phyloP scores from a whole-genome alignment of 2,329 filamentous ascomycete species.

The Clonostachys chloroleuca region DNA sequence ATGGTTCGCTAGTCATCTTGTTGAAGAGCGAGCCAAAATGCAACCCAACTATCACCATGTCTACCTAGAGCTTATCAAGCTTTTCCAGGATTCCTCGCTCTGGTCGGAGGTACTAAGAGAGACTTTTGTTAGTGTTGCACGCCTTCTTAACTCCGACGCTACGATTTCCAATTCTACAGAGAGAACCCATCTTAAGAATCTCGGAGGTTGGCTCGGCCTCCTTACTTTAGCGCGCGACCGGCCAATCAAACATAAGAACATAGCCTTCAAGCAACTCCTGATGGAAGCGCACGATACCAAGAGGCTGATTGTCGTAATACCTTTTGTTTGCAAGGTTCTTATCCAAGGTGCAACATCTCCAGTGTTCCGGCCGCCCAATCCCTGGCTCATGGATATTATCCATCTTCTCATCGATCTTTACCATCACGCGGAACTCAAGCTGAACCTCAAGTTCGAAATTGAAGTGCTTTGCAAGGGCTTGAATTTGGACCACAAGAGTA shows the following conservation, averaged over 20 bases:
- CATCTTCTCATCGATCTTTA: slow-evolving; percentile 90
- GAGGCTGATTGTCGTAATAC: slow-evolving; percentile 85
- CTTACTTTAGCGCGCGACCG: slow-evolving; percentile 90
- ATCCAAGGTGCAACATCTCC: slow-evolving; percentile 79
- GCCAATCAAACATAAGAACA: slow-evolving; percentile 93
- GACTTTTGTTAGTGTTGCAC: slow-evolving; percentile 81
- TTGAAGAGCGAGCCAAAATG: slow-evolving; percentile 94
- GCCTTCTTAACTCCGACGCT: slow-evolving; percentile 84
- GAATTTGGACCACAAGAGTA: slow-evolving; percentile 84
- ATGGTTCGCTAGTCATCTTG: slow-evolving; percentile 94
- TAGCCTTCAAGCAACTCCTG: slow-evolving; percentile 93
- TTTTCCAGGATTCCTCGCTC: slow-evolving; percentile 73
- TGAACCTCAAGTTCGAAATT: slow-evolving; percentile 98
- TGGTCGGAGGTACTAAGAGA: slow-evolving; percentile 91
- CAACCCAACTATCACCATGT: slow-evolving; percentile 95
- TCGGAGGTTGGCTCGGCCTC: slow-evolving; percentile 90
- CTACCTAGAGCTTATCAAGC: slow-evolving; percentile 83
- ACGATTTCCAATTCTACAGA: slow-evolving; percentile 83
- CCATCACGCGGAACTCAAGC: slow-evolving; percentile 85
- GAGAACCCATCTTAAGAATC: slow-evolving; percentile 83
- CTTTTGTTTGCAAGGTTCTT: slow-evolving; percentile 95
- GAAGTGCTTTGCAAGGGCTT: slow-evolving; percentile 94
- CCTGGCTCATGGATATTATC: slow-evolving; percentile 97
- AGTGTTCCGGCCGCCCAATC: slow-evolving; percentile 91
- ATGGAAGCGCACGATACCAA: slow-evolving; percentile 93